Base-by-base conservation (phyloP, 2,329 filamentous ascomycete species). In the Dryadomyces quercivorus region DNA sequence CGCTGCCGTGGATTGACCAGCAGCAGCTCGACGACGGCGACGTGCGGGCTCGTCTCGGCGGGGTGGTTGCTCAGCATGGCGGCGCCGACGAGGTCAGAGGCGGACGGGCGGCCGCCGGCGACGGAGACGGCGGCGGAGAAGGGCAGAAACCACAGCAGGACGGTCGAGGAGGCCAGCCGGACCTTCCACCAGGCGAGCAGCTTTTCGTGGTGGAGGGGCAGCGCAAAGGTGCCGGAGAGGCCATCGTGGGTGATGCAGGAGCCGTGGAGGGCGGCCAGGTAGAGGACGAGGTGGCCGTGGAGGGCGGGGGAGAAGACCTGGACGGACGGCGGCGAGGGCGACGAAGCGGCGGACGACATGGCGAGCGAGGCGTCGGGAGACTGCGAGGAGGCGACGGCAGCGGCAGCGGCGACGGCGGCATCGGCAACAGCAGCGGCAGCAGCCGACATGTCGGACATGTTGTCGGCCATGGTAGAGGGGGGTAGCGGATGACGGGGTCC, bases 111-210 rank as follows among this genome's bases (percentile, higher is more conserved):
- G 16, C n/a, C 43, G 45, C 36, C 42, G 16, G 31, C 9, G 20
- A 12, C 6, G 16, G 62, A 58, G 45, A 16, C 20, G 46, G 7
- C 13, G 22, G 13, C 46, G 22, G 9, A 15, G 20, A 20, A 7
- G 15, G 36, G 50, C 50, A 51, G 50, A 44, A 81, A 64, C 31
- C 80, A 71, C 49, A 84, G 68, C 53, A 79, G 67, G 56, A 84
- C 81, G 16, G 62, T 64, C 34, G 75, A 70, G 61, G 81, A 74
- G 21, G 71, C 67, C 53, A 77, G 73, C 22, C 72, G 68, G 21
- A 72, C 69, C 61, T 75, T 74, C 81, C 80, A 84, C 72, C 75
- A 83, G 9, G 68, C 60, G 34, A 78, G 67, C 43, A 84, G 74
- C 62, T 78, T 78, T 42, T 74, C 69, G 62, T 78, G 71, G 50